phyloP scores from a whole-genome alignment of 768 basidiomycete species.

The Xanthoconium purpureum region DNA sequence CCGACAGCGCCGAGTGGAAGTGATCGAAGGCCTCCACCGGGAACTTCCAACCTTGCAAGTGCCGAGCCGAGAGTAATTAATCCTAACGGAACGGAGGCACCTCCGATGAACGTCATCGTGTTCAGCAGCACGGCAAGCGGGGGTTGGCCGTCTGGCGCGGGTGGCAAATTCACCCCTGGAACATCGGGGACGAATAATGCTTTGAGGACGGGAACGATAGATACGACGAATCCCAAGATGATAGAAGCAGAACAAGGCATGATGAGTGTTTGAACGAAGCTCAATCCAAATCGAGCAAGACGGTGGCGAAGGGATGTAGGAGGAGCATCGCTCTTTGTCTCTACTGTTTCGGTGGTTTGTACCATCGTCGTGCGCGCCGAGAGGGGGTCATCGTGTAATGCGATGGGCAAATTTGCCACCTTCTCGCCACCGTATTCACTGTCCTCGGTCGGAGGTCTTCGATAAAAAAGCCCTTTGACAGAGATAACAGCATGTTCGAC shows the following conservation, averaged over 20 bases:
- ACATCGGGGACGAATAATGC: constrained; percentile 53
- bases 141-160: constrained; percentile 64
- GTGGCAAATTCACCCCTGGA: constrained; percentile 40
- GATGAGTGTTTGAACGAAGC: constrained; percentile 38
- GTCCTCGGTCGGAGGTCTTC: background rate
- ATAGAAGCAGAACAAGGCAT: constrained; percentile 54
- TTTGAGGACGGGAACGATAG: constrained; percentile 55
- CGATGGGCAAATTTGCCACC: background rate
- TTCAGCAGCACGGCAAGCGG: constrained; percentile 62
- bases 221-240: constrained; percentile 50
- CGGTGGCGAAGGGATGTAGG: constrained; percentile 2
- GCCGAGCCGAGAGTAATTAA: constrained; percentile 62
- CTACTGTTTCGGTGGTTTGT: background rate
- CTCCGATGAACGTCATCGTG: constrained; percentile 56
- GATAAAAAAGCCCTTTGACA: background rate
- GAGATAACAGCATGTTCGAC: constrained; percentile 10
- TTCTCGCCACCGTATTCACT: constrained; percentile 10
- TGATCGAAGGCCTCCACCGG: constrained; percentile 41
- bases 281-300: constrained; percentile 4
- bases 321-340: background rate
- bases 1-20: constrained; percentile 53
- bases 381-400: background rate
- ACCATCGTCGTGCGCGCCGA: constrained; percentile 3
- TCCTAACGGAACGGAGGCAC: constrained; percentile 61
- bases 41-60: constrained; percentile 55